Percentiles rank a stretch among this genome's conserved stretches.
Conservation (phyloP, 495 filamentous ascomycete species). For the Lepidopterella palustris region DNA sequence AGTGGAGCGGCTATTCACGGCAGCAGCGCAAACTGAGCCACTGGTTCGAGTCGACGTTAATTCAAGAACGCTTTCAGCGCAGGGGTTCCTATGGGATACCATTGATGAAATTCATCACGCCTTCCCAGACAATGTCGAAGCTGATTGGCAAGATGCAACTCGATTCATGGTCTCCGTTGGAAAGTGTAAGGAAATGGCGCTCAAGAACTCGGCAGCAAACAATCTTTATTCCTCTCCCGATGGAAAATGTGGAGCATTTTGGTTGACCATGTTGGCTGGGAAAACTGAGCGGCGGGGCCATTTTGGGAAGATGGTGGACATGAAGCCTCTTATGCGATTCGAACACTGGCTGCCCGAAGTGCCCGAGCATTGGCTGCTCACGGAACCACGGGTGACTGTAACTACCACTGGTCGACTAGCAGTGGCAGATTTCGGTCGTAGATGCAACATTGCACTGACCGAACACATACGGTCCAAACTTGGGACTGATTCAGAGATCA, state of each 20-base stretch:
- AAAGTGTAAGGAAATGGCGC: not conserved
- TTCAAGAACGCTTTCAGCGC: conserved; percentile 3
- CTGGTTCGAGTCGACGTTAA: not conserved
- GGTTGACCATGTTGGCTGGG: not conserved
- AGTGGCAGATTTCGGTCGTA: too few relatives aligned
- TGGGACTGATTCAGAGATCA: too few relatives aligned
- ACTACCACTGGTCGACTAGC: too few relatives aligned
- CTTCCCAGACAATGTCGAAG: not conserved
- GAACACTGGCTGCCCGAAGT: too few relatives aligned
- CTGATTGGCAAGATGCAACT: conserved; percentile 6
- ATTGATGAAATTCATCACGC: not conserved
- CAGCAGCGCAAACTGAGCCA: conserved; percentile 2
- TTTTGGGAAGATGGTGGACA: too few relatives aligned
- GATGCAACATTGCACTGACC: too few relatives aligned
- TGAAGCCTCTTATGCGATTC: too few relatives aligned
- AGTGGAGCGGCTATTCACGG: too few relatives aligned
- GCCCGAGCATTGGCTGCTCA: too few relatives aligned
- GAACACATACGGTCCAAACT: too few relatives aligned
- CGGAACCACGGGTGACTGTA: too few relatives aligned
- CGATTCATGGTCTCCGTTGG: conserved; percentile 4
- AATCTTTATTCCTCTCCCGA: not conserved
- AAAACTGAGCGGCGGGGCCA: too few relatives aligned
- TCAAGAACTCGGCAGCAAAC: not conserved
- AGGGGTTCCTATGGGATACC: not conserved
- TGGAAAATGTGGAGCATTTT: not conserved